A percentile compares a stretch with the other conserved stretches of the same genome.
Evolutionary conservation across 768 basidiomycete genomes (phyloP).

Genomic region (Clitopilus hobsonii): DNA sequence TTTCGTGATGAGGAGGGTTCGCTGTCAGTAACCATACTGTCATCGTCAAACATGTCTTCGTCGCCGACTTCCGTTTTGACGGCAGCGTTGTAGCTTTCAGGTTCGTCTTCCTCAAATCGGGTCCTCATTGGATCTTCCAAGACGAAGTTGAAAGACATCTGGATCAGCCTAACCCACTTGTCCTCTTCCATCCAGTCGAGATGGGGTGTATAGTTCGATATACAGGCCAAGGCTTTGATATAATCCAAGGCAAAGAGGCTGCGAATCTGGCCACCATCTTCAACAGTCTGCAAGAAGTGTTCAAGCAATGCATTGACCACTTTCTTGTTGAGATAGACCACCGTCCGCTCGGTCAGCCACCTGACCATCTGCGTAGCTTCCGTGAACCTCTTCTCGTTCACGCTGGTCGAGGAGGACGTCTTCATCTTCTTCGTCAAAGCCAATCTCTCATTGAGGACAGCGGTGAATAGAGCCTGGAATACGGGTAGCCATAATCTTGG

Average conservation of each 20-base stretch:
- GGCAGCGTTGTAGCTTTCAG: conserved; percentile 22
- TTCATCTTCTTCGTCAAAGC: conserved; percentile 37
- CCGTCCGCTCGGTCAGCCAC: conserved; percentile 65
- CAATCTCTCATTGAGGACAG: conserved; percentile 59
- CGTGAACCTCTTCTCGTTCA: conserved; percentile 54
- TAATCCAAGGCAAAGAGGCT: conserved; percentile 73
- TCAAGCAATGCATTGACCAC: conserved; percentile 53
- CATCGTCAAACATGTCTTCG: conserved; percentile 24
- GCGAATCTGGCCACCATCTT: conserved; percentile 49
- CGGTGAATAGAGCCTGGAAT: conserved; percentile 68
- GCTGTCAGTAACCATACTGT: conserved; percentile 15
- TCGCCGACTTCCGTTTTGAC: conserved; percentile 25
- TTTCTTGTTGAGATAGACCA: conserved; percentile 49
- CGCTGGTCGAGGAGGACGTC: conserved; percentile 31
- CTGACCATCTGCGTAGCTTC: conserved; percentile 67
- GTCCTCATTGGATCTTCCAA: conserved; percentile 51
- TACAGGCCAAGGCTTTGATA: conserved; percentile 64
- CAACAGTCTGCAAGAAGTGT: conserved; percentile 61
- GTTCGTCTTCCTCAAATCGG: conserved; percentile 25
- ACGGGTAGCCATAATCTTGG: conserved; percentile 55
- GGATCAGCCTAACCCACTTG: conserved; percentile 64
- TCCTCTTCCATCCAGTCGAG: conserved; percentile 66
- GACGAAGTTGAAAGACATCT: conserved; percentile 73
- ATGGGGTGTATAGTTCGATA: conserved; percentile 70
- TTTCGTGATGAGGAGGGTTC: conserved; percentile 27